Evolutionary conservation across 768 basidiomycete genomes (phyloP).

Genomic region (Aureoboletus auriporus): DNA sequence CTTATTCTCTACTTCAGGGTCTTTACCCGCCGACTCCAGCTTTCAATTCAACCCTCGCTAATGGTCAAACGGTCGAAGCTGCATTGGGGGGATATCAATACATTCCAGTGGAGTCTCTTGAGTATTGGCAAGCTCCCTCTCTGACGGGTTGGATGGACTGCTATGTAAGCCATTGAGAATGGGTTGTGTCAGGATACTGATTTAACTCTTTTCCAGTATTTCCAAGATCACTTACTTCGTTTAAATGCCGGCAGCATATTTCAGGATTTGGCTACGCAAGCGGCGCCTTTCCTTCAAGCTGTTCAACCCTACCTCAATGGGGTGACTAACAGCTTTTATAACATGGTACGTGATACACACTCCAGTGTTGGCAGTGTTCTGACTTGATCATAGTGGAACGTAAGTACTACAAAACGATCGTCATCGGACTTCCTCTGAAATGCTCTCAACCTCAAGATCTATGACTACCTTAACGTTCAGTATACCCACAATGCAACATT

Average conservation of each 20-base stretch:
- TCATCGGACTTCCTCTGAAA: background rate
- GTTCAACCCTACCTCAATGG: constrained; percentile 67
- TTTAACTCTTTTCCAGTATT: constrained; percentile 18
- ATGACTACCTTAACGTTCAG: constrained; percentile 73
- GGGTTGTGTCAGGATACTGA: background rate
- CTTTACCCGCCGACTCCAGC: constrained; percentile 72
- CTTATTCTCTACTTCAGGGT: constrained; percentile 79
- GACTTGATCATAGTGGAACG: constrained; percentile 53
- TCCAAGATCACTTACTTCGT: constrained; percentile 22
- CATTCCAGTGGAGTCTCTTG: constrained; percentile 58
- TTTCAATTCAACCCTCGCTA: constrained; percentile 67
- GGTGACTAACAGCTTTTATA: constrained; percentile 57
- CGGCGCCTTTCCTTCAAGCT: constrained; percentile 60
- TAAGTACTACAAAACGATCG: constrained; percentile 32
- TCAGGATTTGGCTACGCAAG: constrained; percentile 50
- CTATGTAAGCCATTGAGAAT: constrained; percentile 29
- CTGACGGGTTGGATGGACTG: constrained; percentile 77
- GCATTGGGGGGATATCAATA: constrained; percentile 88
- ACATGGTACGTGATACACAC: constrained; percentile 48
- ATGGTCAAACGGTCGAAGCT: constrained; percentile 63
- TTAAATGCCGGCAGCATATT: constrained; percentile 37
- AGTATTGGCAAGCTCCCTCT: constrained; percentile 53
- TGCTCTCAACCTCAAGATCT: constrained; percentile 43
- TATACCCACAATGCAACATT: constrained; percentile 80
- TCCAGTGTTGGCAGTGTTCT: constrained; percentile 4